Evolutionary conservation across 83 land plant species (phyloP).

Genomic region (Picea mariana): DNA sequence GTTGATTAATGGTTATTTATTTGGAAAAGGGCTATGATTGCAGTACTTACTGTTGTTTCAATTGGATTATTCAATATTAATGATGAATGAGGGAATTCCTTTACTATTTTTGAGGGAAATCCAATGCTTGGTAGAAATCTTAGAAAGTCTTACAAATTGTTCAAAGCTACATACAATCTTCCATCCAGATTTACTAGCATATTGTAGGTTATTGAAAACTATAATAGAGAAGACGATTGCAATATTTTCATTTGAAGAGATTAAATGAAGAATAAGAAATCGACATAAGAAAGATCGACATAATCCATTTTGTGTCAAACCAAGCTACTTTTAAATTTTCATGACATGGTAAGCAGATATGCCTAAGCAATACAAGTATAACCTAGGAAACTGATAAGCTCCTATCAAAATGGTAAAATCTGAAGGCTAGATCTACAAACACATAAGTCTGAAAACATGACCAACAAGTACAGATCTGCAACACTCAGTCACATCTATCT

Average conservation of each 20-base stretch:
- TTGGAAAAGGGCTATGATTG: not conserved
- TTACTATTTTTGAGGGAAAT: not conserved
- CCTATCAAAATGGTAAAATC: too few relatives aligned
- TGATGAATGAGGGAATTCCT: not conserved
- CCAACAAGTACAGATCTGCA: too few relatives aligned
- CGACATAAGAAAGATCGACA: not conserved
- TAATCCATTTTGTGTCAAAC: too few relatives aligned
- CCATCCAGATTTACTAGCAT: not conserved
- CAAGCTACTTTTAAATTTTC: too few relatives aligned
- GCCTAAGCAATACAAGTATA: too few relatives aligned
- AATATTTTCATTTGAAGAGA: not conserved
- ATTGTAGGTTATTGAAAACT: not conserved
- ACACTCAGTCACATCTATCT: too few relatives aligned
- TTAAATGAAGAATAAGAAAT: not conserved
- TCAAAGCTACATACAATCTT: not conserved
- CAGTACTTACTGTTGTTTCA: not conserved
- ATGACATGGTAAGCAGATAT: too few relatives aligned
- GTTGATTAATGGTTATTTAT: not conserved
- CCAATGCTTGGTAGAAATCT: not conserved
- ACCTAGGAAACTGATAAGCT: too few relatives aligned
- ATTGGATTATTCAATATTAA: not conserved
- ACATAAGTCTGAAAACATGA: too few relatives aligned
- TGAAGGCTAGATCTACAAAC: too few relatives aligned
- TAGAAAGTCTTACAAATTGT: not conserved
- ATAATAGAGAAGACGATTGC: not conserved